Conservation (phyloP, 2,329 filamentous ascomycete genomes). For the Fusarium sp. region DNA sequence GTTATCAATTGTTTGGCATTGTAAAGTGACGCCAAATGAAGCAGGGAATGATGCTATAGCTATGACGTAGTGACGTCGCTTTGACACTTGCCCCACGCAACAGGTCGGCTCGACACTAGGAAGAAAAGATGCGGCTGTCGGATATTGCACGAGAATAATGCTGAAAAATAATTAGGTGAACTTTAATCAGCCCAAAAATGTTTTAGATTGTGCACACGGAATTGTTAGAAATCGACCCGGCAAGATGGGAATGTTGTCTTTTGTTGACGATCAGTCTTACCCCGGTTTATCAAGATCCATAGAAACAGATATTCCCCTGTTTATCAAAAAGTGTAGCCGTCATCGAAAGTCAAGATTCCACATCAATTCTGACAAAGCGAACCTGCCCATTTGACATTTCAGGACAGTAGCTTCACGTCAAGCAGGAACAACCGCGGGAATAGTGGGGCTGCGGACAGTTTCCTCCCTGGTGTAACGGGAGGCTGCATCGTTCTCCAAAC, state of each 20-base stretch:
- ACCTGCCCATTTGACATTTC: not conserved
- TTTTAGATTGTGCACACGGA: not conserved
- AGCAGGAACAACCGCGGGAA: not conserved
- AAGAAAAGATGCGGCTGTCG: not conserved
- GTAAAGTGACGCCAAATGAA: slow-evolving; percentile 7
- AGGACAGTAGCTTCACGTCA: not conserved
- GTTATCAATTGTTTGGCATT: not conserved
- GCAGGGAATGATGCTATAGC: slow-evolving; percentile 25
- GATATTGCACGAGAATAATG: not conserved
- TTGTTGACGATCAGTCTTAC: not conserved
- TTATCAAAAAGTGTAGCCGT: slow-evolving; percentile 9
- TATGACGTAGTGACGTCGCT: slow-evolving; percentile 37
- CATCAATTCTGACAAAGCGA: slow-evolving; percentile 20
- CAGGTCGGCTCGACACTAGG: not conserved
- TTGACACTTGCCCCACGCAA: slow-evolving; percentile 13
- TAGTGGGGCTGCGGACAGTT: slow-evolving; percentile 26
- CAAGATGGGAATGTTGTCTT: slow-evolving; percentile 3
- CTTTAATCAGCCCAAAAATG: not conserved
- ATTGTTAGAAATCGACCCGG: slow-evolving; percentile 9
- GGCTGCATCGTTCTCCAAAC: not conserved
- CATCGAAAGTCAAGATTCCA: slow-evolving; percentile 27
- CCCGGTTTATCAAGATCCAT: not conserved
- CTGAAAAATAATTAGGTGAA: not conserved
- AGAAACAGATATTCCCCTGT: not conserved
- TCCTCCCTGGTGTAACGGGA: slow-evolving; percentile 6